Evolutionary conservation across 306 rosid genomes (phyloP).

Genomic region (Heteromeles arbutifolia): DNA sequence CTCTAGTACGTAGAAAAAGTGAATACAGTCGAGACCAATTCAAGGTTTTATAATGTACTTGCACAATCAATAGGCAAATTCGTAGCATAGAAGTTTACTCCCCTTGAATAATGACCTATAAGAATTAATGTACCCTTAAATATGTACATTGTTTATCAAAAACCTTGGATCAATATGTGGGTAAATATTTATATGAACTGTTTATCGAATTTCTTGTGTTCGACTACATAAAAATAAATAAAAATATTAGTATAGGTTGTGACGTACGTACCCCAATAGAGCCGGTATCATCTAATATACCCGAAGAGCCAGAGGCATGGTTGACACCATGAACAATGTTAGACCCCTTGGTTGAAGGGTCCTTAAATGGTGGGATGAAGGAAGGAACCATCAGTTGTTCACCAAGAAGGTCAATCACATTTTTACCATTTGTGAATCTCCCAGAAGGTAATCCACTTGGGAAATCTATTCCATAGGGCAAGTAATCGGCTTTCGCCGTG

Average conservation of each 20-base stretch:
- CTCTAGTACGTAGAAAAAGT: too few species aligned
- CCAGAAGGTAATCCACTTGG: constrained; percentile 30
- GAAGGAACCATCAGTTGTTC: constrained; percentile 8
- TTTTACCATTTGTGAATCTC: constrained; percentile 48
- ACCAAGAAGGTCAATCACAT: constrained; percentile 24
- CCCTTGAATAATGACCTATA: too few species aligned
- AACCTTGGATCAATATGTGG: too few species aligned
- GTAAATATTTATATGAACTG: too few species aligned
- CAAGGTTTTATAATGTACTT: too few species aligned
- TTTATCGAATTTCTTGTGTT: not conserved
- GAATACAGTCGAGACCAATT: too few species aligned
- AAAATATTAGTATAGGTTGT: not conserved
- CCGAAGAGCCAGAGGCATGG: constrained; percentile 46
- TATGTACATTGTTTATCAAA: too few species aligned
- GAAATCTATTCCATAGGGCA: constrained; percentile 45
- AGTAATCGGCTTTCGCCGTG: constrained; percentile 34
- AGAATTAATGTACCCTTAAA: too few species aligned
- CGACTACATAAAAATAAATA: not conserved
- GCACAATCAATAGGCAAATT: too few species aligned
- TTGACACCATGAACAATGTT: constrained; percentile 41
- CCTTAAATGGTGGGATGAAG: constrained; percentile 4
- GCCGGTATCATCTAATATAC: constrained; percentile 43
- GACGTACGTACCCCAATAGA: constrained; percentile 28
- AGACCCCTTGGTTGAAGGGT: constrained; percentile 29
- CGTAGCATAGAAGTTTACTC: too few species aligned